Percentiles rank a stretch among this genome's conserved stretches.
These are phyloP conservation scores for Fabrea salina DNA, from an alignment of 169 alveolate species.

Conservation along the genomic window DNA sequence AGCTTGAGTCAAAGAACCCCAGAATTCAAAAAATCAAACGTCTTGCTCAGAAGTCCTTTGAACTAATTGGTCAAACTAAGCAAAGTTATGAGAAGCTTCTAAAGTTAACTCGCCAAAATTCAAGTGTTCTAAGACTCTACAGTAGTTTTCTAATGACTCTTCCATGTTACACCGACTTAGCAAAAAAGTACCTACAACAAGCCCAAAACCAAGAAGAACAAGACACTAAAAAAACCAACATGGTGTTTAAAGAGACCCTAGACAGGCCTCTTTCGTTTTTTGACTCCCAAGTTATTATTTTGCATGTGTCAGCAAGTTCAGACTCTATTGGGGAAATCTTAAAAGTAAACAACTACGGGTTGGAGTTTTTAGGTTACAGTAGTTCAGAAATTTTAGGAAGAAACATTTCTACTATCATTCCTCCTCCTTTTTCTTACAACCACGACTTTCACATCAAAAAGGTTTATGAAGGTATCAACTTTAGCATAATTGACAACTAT, in stretches of 20 bases:
- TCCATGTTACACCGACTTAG: slow-evolving; percentile 15
- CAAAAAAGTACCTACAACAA: not conserved
- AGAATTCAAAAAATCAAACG: slow-evolving; percentile 18
- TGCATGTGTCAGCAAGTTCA: slow-evolving; percentile 4
- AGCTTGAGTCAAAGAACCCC: slow-evolving; percentile 14
- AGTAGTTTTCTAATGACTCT: slow-evolving; percentile 20
- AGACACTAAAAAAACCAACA: slow-evolving; percentile 22
- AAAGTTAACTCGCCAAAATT: slow-evolving; percentile 12
- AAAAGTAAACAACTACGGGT: slow-evolving; percentile 21
- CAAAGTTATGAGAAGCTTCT: slow-evolving; percentile 9
- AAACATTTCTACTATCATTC: not conserved
- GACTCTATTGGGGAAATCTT: slow-evolving; percentile 27
- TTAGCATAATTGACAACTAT: slow-evolving; percentile 23
- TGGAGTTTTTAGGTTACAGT: not conserved
- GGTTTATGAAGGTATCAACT: not conserved
- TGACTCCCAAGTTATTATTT: slow-evolving; percentile 20
- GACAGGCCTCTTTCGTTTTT: slow-evolving; percentile 26
- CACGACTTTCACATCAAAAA: slow-evolving; percentile 16
- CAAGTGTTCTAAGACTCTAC: not conserved
- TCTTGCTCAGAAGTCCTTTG: not conserved
- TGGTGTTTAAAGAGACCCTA: not conserved
- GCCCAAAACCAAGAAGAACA: slow-evolving; percentile 25
- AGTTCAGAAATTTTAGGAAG: slow-evolving; percentile 19
- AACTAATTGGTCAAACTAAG: not conserved
- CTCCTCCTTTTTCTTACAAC: slow-evolving; percentile 12